Evolutionary conservation across 116 monocot genomes (phyloP).

Genomic region (Cymodocea nodosa): DNA sequence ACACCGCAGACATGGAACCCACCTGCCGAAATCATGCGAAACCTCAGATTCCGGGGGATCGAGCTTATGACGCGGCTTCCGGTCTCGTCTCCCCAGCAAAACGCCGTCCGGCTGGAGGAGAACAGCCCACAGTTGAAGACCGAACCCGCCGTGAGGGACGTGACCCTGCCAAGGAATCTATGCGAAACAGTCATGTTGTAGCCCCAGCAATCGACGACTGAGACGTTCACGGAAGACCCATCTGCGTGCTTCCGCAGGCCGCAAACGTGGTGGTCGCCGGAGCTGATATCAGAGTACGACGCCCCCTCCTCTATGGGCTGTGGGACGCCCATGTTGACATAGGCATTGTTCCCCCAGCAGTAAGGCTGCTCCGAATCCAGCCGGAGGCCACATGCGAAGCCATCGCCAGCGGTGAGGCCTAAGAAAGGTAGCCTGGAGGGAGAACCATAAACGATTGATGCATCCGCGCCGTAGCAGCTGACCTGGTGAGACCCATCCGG

Average conservation of each 20-base stretch:
- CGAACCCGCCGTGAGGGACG: constrained; percentile 67
- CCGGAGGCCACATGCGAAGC: constrained; percentile 89
- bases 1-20: constrained; percentile 94
- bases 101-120: constrained; percentile 19
- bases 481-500: constrained; percentile 65
- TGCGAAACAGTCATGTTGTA: constrained; percentile 91
- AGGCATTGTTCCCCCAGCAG: constrained; percentile 90
- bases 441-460: constrained; percentile 80
- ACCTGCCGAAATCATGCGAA: constrained; percentile 61
- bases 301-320: constrained; percentile 64
- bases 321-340: constrained; percentile 82
- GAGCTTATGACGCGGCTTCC: constrained; percentile 46
- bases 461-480: constrained; percentile 71
- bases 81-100: constrained; percentile 95
- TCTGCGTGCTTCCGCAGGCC: constrained; percentile 29
- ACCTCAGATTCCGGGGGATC: constrained; percentile 32
- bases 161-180: constrained; percentile 20
- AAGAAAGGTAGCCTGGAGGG: constrained; percentile 54
- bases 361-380: constrained; percentile 66
- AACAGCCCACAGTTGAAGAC: constrained; percentile 81
- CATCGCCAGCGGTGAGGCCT: constrained; percentile 71
- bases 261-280: constrained; percentile 90
- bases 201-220: constrained; percentile 93
- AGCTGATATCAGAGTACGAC: constrained; percentile 66
- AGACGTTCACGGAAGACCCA: neutral